These are phyloP conservation scores for Nicotiana knightiana DNA, from an alignment of 257 asterid genomes.

Conservation along the genomic window DNA sequence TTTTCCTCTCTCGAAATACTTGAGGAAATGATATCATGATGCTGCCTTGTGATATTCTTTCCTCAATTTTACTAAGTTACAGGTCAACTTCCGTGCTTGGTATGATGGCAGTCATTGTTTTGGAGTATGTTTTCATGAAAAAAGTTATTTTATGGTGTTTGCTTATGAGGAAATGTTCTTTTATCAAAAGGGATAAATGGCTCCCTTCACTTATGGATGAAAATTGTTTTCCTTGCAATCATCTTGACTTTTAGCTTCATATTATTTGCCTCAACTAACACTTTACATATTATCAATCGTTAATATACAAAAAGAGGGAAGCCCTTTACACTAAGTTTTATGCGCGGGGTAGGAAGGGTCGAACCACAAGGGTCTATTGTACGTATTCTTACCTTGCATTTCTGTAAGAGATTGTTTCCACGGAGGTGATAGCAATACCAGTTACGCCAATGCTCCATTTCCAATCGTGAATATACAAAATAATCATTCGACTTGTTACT, in stretches of 20 bases:
- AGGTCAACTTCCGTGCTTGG: not conserved
- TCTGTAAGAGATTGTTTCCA: no score
- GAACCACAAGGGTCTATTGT: no score
- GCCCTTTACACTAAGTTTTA: no score
- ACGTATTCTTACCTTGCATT: no score
- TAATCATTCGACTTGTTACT: not conserved
- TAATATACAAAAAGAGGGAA: not conserved
- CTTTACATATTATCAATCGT: no score
- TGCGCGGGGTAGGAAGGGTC: no score
- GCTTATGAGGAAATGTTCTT: not conserved
- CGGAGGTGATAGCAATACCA: no score
- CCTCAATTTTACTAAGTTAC: not conserved
- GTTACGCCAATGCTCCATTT: no score
- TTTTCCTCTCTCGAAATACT: not conserved
- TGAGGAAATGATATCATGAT: not conserved
- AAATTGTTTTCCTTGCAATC: no score
- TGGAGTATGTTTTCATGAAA: not conserved
- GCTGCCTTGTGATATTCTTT: not conserved
- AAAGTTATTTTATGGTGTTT: not conserved
- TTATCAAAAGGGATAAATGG: not conserved
- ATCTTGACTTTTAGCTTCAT: no score
- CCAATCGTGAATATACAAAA: no score
- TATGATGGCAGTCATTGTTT: not conserved
- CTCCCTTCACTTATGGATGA: not conserved
- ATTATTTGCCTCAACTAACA: no score